These are phyloP conservation scores for Metschnikowia noctiluminum DNA, from an alignment of 805 yeast genomes.

Conservation along the genomic window DNA sequence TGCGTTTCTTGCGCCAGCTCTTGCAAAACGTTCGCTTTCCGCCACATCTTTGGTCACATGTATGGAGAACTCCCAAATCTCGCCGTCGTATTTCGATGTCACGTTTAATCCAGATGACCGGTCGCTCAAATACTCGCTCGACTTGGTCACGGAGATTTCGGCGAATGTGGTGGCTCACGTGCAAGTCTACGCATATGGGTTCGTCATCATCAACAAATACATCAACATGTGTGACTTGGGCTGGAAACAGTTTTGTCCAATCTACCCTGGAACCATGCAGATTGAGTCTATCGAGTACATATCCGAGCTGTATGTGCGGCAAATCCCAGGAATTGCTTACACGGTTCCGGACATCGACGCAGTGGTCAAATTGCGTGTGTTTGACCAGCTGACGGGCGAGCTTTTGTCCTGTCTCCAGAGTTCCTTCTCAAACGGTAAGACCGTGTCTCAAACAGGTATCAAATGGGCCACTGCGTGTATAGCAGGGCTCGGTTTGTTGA, in stretches of 20 bases:
- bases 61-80: conserved; percentile 69
- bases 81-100: conserved; percentile 74
- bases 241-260: conserved; percentile 89
- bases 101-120: conserved; percentile 68
- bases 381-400: conserved; percentile 38
- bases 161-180: conserved; percentile 68
- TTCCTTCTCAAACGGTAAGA: conserved; percentile 69
- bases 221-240: conserved; percentile 64
- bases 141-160: conserved; percentile 63
- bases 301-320: conserved; percentile 43
- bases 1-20: conserved; percentile 10
- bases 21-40: conserved; percentile 27
- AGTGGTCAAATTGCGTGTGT: conserved; percentile 54
- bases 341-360: conserved; percentile 87
- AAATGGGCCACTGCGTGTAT: conserved; percentile 93
- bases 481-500: conserved; percentile 81
- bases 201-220: conserved; percentile 54
- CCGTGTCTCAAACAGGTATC: conserved; percentile 65
- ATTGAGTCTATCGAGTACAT: conserved; percentile 68
- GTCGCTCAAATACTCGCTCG: conserved; percentile 65
- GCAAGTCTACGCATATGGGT: conserved; percentile 83
- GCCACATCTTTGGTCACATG: conserved; percentile 87
- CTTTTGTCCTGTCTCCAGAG: conserved; percentile 73
- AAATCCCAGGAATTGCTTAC: conserved; percentile 83
- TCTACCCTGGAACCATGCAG: conserved; percentile 77